Percentiles rank a stretch among this genome's conserved stretches.
These are phyloP conservation scores for Guyanaporus albipodus DNA, from an alignment of 768 basidiomycete species.

Conservation along the genomic window DNA sequence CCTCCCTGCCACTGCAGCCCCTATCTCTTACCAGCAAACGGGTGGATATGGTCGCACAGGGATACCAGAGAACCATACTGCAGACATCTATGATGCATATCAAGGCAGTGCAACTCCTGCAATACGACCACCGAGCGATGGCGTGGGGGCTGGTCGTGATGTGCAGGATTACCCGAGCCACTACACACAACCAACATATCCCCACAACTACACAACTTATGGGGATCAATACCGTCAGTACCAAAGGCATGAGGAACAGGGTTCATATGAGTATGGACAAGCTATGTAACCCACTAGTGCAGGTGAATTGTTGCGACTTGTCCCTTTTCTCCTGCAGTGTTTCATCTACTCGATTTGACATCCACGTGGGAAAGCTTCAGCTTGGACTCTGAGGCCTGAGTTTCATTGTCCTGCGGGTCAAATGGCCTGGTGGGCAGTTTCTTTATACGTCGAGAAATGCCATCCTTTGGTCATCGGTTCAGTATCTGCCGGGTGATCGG, in stretches of 20 bases:
- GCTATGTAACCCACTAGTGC: constrained; percentile 26
- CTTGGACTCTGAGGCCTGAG: too few relatives aligned
- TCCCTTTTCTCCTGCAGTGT: constrained; percentile 19
- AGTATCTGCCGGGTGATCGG: too few relatives aligned
- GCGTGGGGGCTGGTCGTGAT: constrained; percentile 37
- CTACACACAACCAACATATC: constrained; percentile 20
- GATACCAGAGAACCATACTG: constrained; percentile 30
- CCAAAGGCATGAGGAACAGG: constrained; percentile 29
- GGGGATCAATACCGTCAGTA: constrained; percentile 27
- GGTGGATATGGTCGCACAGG: constrained; percentile 18
- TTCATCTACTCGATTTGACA: constrained; percentile 27
- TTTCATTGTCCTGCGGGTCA: not conserved
- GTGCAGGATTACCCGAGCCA: constrained; percentile 35
- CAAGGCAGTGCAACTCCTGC: constrained; percentile 43
- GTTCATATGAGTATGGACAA: constrained; percentile 30
- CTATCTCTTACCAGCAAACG: constrained; percentile 45
- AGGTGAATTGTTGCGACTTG: constrained; percentile 14
- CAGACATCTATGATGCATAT: constrained; percentile 54
- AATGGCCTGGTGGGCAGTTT: not conserved
- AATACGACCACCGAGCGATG: constrained; percentile 31
- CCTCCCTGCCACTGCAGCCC: constrained; percentile 55
- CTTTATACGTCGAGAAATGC: not conserved
- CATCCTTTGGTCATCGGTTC: too few relatives aligned
- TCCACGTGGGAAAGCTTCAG: constrained; percentile 2
- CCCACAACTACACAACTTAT: constrained; percentile 28